Evolutionary conservation across 129 eudicot species (phyloP).

Genomic region (Centrapalus pauciflorus): DNA sequence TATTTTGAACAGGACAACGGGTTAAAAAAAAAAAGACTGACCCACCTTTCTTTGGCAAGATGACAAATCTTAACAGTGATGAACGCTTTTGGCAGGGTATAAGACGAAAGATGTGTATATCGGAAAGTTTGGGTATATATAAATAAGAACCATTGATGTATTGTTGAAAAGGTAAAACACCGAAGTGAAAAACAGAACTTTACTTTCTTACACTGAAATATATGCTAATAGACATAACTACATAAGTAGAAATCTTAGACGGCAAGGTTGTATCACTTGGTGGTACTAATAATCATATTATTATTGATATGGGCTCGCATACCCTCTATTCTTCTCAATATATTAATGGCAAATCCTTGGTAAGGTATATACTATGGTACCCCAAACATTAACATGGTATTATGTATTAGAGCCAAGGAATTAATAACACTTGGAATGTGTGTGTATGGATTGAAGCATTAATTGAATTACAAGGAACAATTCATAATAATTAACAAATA

Average conservation of each 20-base stretch:
- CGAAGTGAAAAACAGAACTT: not conserved
- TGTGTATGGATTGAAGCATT: not conserved
- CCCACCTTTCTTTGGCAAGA: not conserved
- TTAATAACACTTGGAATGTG: not conserved
- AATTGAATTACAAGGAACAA: not conserved
- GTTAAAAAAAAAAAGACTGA: not conserved
- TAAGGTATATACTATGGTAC: not conserved
- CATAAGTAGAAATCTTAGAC: not conserved
- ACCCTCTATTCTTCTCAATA: not conserved
- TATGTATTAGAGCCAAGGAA: not conserved
- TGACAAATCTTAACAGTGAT: slow-evolving; percentile 8
- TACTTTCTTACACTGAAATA: not conserved
- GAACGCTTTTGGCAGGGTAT: not conserved
- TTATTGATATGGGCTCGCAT: not conserved
- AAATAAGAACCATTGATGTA: not conserved
- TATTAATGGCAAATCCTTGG: not conserved
- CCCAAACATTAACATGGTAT: slow-evolving; percentile 2
- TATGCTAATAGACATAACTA: not conserved
- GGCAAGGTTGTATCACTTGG: not conserved
- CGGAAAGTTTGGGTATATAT: no score
- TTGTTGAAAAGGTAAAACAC: not conserved
- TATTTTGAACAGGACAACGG: no score
- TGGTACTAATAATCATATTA: not conserved
- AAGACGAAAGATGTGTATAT: not conserved
- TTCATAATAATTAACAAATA: slow-evolving; percentile 5